A percentile compares a stretch with the other conserved stretches of the same genome.
These are phyloP conservation scores for Sugiyamaella novakii DNA, from an alignment of 1,139 yeast genomes.

Conservation along the genomic window DNA sequence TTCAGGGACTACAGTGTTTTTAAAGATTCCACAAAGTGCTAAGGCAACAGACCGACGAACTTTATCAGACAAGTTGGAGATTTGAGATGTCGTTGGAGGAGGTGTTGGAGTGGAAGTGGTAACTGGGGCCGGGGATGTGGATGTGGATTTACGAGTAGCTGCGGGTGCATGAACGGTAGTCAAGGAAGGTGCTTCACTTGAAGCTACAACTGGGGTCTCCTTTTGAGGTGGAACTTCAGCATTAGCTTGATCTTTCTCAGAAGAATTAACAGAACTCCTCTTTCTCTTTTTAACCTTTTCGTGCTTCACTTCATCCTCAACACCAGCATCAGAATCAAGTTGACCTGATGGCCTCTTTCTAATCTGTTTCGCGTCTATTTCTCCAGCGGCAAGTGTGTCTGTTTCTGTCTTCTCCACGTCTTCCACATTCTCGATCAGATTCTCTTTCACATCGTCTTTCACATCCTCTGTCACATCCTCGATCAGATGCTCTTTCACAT, in stretches of 20 bases:
- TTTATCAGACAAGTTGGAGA: conserved; percentile 35
- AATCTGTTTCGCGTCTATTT: background rate
- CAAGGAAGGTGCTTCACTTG: background rate
- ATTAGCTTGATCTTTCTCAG: background rate
- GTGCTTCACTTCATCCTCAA: background rate
- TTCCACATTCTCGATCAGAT: background rate
- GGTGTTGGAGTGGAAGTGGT: conserved; percentile 2
- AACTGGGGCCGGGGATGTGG: background rate
- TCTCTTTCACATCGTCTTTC: background rate
- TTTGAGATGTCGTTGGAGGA: conserved; percentile 4
- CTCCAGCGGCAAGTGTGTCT: background rate
- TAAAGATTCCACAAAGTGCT: conserved; percentile 44
- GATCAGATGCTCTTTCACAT: background rate
- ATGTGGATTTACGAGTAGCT: background rate
- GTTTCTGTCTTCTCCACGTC: background rate
- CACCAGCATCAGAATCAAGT: background rate
- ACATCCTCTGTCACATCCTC: background rate
- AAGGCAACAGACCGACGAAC: conserved; percentile 49
- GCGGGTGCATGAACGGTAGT: background rate
- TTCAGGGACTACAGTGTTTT: conserved; percentile 48
- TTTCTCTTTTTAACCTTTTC: background rate
- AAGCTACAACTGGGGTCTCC: background rate
- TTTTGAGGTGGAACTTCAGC: background rate
- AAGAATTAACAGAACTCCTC: background rate
- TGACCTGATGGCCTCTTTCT: conserved; percentile 6